Evolutionary conservation across 345 rosid genomes (phyloP).

Genomic region (Citrus inodora): DNA sequence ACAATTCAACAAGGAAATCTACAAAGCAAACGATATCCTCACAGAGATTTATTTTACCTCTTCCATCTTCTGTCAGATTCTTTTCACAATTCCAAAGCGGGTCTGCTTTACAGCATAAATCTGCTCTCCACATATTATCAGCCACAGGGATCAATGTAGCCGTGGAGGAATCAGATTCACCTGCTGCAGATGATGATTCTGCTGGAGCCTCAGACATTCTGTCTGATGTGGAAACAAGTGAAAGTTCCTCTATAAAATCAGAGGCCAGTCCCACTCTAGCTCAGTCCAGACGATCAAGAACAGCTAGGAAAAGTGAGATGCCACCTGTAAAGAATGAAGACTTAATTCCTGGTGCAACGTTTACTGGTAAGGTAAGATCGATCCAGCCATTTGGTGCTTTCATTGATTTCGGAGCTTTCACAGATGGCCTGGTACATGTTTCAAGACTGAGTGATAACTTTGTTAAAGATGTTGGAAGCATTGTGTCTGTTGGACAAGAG

Average conservation of each 20-base stretch:
- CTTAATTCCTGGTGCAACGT: slow-evolving; percentile 66
- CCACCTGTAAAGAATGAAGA: slow-evolving; percentile 82
- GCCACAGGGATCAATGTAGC: slow-evolving; percentile 72
- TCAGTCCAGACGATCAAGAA: slow-evolving; percentile 46
- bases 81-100: slow-evolving; percentile 47
- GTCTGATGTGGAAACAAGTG: slow-evolving; percentile 30
- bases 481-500: slow-evolving; percentile 86
- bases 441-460: slow-evolving; percentile 73
- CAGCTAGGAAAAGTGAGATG: slow-evolving; percentile 73
- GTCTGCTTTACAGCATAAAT: slow-evolving; percentile 34
- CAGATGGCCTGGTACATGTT: slow-evolving; percentile 89
- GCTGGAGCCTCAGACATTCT: slow-evolving; percentile 30
- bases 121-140: slow-evolving; percentile 21
- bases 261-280: slow-evolving; percentile 31
- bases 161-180: slow-evolving; percentile 57
- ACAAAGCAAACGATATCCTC: slow-evolving; percentile 23
- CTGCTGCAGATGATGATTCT: slow-evolving; percentile 41
- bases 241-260: slow-evolving; percentile 26
- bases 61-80: slow-evolving; percentile 38
- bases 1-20: slow-evolving; percentile 46
- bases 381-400: slow-evolving; percentile 96
- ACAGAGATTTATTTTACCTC: slow-evolving; percentile 42
- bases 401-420: slow-evolving; percentile 82
- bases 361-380: slow-evolving; percentile 85
- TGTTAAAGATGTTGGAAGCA: slow-evolving; percentile 74